Evolutionary conservation across 192 early-diverging fungal species (phyloP).

Genomic region (Umbelopsis sp.): DNA sequence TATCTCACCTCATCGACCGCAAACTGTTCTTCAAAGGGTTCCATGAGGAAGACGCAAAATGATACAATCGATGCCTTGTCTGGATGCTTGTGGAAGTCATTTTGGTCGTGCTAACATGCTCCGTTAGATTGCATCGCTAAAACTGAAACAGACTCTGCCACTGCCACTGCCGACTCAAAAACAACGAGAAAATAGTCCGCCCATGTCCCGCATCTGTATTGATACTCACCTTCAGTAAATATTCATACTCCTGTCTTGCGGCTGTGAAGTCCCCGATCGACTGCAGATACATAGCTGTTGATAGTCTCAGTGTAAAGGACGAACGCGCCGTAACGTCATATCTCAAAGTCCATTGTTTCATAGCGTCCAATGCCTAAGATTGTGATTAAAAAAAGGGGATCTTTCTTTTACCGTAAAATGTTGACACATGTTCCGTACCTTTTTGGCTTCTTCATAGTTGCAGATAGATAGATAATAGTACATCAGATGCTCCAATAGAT

Average conservation of each 20-base stretch:
- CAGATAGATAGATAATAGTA: background rate
- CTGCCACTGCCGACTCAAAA: too few species aligned
- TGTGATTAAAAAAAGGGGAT: background rate
- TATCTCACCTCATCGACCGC: background rate
- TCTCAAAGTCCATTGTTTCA: background rate
- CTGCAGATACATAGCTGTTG: conserved; percentile 1
- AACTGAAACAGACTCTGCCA: too few species aligned
- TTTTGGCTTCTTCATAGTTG: background rate
- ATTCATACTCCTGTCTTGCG: background rate
- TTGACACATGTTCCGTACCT: background rate
- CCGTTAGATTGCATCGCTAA: background rate
- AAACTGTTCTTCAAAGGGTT: background rate
- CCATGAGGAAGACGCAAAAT: background rate
- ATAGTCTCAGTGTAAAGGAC: background rate
- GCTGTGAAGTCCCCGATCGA: background rate
- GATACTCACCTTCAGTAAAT: background rate
- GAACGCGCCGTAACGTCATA: background rate
- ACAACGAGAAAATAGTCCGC: too few species aligned
- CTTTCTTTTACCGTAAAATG: background rate
- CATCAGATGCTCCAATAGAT: background rate
- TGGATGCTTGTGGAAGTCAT: background rate
- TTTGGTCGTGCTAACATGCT: background rate
- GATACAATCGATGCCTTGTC: background rate
- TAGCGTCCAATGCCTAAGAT: background rate
- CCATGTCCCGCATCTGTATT: background rate